Base-by-base conservation (phyloP, 2,329 filamentous ascomycete genomes). In the Aspergillus caelatus region DNA sequence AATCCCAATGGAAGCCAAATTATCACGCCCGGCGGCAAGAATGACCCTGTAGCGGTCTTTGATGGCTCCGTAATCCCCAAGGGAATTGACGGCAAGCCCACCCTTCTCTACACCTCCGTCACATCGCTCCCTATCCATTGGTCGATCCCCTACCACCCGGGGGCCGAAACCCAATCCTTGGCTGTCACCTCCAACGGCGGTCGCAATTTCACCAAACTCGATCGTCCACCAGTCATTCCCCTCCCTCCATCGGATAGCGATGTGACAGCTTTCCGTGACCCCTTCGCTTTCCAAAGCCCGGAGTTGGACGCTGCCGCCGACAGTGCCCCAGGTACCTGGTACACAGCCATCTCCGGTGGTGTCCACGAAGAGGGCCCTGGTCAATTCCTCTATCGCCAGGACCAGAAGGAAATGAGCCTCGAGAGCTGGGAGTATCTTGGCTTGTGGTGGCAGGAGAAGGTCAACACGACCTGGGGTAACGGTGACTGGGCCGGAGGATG, bases 81-180 rank as follows among this genome's bases (percentile, higher is more conserved):
- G 10, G 67, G 67, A 6, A 61, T 68, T 43, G 78, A 83, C 64
- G 81, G 80, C 50, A 81, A 81, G 7, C 75, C 84, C 2, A 74
- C 81, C 21, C 69, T 77, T 16, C 80, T 84, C 63, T 84, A 84
- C 71, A 84, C 82, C 4, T 80, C 79, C 3, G 80, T 83, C 5
- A 77, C 75, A 8, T 70, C 79, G 6, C 73, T 83, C 1, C 82
- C 82, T 0, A 83, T 81, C 12, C 78, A 75, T 61, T 84, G 80
- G 80, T 66, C 69, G 4, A 70, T 79, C 21, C 76, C 76, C 1
- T 84, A 84, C 62, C 72, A 72, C 1, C 75, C 74, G 0, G 79
- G 79, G 36, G 82, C 81, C 2, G 82, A 84, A 66, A 80, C 76
- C 1, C 82, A 83, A 61, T 78, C 77, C 57, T 66, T 84, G 21